Base-by-base conservation (phyloP, 306 rosid genomes). In the Rosa multiflora region DNA sequence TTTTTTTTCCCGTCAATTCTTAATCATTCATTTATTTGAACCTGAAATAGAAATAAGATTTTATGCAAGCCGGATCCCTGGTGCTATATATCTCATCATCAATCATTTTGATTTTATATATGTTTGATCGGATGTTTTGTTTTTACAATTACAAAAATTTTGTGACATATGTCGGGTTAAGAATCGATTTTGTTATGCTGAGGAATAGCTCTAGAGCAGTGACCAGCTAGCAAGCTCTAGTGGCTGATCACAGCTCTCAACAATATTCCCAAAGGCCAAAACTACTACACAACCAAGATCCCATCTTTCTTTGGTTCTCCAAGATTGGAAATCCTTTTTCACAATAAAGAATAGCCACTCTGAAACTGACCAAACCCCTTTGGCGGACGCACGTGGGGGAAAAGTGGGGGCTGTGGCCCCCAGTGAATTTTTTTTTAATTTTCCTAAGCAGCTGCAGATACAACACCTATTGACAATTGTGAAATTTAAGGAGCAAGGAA, bases 151-250 rank as follows among this genome's bases (percentile, higher is more conserved):
- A 59, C 81, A 21, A 3, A 70, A 32, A 0, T 72, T 75, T 67
- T 26, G 44, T 72, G 32, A 35, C n/a, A 21, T 61, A 55, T 74
- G 5, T 29, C 39, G 53, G 75, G 70, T 72, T 8, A 15, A 37
- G 53, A 32, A 55, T 58, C 46, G 42, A 46, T 68, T 40, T 74
- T 64, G 72, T 72, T 63, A 94, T 95, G 98, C 82, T 91, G 86
- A 92, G 97, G 79, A 88, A 87, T 77, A 85, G 95, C 86, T 90
- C 95, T 44, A 90, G 97, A 87, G 94, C 91, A 74, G 88, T 91
- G 78, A 87, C 86, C 51, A 83, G 89, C 78, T 91, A 92, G 81
- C 94, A 90, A 84, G 76, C 82, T 76, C 82, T 90, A 67, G 91
- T 91, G 97, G 92, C 93, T 51, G 99, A 94, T 85, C 92, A 87